Percentiles rank a stretch among this genome's conserved stretches.
Evolutionary conservation across 2,329 filamentous ascomycete genomes (phyloP).

Genomic region (Ophiostoma sp.): DNA sequence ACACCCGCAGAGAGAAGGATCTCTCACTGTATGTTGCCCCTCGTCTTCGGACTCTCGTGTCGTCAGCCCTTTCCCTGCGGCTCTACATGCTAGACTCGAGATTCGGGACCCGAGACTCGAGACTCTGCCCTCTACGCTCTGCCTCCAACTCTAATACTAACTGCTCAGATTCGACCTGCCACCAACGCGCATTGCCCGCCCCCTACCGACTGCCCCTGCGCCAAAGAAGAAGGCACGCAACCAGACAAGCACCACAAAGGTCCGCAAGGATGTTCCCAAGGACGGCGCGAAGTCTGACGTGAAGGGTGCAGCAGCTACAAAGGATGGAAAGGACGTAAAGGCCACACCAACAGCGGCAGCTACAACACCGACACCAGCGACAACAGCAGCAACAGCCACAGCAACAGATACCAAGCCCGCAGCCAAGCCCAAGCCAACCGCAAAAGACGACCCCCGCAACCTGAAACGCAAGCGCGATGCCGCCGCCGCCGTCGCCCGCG

Average conservation of each 20-base stretch:
- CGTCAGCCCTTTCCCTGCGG: background rate
- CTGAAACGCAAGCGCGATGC: slow-evolving; percentile 45
- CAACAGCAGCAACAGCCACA: background rate
- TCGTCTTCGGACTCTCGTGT: background rate
- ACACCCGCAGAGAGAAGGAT: slow-evolving; percentile 61
- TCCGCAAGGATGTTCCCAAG: slow-evolving; percentile 3
- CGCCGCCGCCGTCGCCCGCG: background rate
- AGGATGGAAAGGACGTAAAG: background rate
- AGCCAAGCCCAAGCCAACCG: background rate
- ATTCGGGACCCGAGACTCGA: no score
- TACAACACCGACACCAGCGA: background rate
- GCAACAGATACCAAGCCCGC: background rate
- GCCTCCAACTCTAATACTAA: background rate
- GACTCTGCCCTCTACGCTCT: background rate
- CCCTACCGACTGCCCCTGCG: slow-evolving; percentile 39
- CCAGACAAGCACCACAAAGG: slow-evolving; percentile 31
- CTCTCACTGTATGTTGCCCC: slow-evolving; percentile 43
- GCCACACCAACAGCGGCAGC: background rate
- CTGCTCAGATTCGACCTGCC: slow-evolving; percentile 46
- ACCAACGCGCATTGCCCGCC: slow-evolving; percentile 44
- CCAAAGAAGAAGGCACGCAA: slow-evolving; percentile 28
- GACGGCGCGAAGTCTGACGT: background rate
- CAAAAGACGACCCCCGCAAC: slow-evolving; percentile 12
- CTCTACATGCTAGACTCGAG: background rate
- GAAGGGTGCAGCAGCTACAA: slow-evolving; percentile 16